phyloP scores from a whole-genome alignment of 441 rosid genomes.

The Pelargonium exstipulatum region DNA sequence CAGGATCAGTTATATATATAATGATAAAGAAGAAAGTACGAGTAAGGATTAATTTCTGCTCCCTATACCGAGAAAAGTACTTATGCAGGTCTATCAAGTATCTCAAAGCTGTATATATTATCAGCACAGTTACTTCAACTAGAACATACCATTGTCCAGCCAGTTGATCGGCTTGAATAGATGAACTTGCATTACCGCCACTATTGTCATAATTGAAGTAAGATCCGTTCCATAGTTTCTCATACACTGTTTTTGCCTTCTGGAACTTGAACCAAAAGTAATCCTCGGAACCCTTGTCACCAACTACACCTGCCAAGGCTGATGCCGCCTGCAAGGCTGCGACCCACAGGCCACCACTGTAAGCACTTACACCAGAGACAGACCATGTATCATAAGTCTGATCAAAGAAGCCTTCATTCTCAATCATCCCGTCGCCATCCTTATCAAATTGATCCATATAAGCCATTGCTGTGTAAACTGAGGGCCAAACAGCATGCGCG shows the following conservation, averaged over 20 bases:
- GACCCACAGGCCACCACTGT: constrained; percentile 83
- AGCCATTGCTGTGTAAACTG: constrained; percentile 79
- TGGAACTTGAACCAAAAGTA: constrained; percentile 73
- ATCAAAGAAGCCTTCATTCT: constrained; percentile 89
- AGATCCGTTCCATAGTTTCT: constrained; percentile 80
- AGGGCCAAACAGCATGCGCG: constrained; percentile 79
- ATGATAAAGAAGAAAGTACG: too few species aligned
- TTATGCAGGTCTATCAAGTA: neutral
- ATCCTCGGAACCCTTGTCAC: constrained; percentile 59
- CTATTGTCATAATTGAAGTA: constrained; percentile 78
- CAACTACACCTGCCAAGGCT: constrained; percentile 63
- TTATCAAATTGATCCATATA: constrained; percentile 85
- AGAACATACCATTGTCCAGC: constrained; percentile 52
- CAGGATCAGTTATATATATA: too few species aligned
- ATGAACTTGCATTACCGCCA: constrained; percentile 52
- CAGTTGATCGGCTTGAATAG: constrained; percentile 89
- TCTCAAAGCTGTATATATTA: neutral
- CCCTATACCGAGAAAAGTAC: too few species aligned
- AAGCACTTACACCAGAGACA: constrained; percentile 75
- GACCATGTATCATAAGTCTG: constrained; percentile 95
- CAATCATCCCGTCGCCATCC: constrained; percentile 92
- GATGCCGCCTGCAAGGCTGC: constrained; percentile 94
- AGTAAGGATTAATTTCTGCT: too few species aligned
- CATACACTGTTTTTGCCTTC: constrained; percentile 65
- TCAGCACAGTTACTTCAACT: constrained; percentile 2